Evolutionary conservation across 495 filamentous ascomycete genomes (phyloP), one percentile per base, ranked within the genome.

Genomic region (Penicillium lividum): DNA sequence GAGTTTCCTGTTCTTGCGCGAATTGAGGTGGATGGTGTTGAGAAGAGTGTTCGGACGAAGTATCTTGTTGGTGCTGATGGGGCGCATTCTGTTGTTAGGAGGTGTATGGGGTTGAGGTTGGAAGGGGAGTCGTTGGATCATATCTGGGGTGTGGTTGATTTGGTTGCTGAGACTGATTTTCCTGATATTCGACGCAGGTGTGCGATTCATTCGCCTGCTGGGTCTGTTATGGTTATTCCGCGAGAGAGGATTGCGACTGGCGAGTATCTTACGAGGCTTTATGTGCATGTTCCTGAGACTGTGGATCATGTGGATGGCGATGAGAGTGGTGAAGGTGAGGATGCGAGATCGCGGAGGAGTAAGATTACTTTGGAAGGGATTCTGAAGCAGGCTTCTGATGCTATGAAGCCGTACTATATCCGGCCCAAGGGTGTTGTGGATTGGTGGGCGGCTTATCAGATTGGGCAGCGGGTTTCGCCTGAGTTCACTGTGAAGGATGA

Each of bases 381-480:
- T 25, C 70, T 79, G 18, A 65, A 73, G 11, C 67, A 79, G 27
- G 75, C 77, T 0, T 71, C 68, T 2, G 66, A 68, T 2, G 73
- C 78, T 0, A 74, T 83, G 52, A 68, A 73, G 56, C 80, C 80
- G 15, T 83, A 80, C 54, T 73, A 73, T 50, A 77, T 83, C 44
- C 64, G 71, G 7, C 67, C 72, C 0, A 78, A 75, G 10, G 69
- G 68, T 15, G 69, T 65, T 0, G 72, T 74, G 31, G 85, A 89
- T 60, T 89, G 86, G 85, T 88, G 84, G 84, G 80, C 85, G 3
- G 84, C 80, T 5, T 82, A 80, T 58, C 74, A 87, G 52, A 89
- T 92, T 44, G 88, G 88, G 1, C 89, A 93, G 73, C 82, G 89
- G 33, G 86, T 92, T 3, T 84, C 84, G 13, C 79, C 84, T 16